These are phyloP conservation scores for Globisporangium parvum DNA, from an alignment of 352 stramenopile species.

Conservation along the genomic window DNA sequence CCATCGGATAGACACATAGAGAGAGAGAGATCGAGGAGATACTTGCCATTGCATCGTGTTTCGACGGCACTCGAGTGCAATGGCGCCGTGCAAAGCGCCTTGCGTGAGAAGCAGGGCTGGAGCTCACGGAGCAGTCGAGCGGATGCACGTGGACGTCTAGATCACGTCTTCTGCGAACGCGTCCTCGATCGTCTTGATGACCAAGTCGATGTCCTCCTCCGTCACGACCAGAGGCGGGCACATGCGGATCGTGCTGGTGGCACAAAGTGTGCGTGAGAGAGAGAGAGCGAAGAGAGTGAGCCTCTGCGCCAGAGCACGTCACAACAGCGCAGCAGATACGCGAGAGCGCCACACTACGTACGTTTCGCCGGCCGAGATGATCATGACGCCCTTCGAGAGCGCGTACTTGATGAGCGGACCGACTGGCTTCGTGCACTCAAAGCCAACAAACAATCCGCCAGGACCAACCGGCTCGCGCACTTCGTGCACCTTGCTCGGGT, in stretches of 20 bases:
- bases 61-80: too few species aligned
- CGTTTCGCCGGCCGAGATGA: conserved; percentile 83
- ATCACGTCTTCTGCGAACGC: conserved; percentile 50
- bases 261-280: not conserved
- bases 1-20: not conserved
- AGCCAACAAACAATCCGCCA: conserved; percentile 69
- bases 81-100: too few species aligned
- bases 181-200: conserved; percentile 65
- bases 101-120: not conserved
- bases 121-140: not conserved
- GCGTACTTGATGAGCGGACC: conserved; percentile 62
- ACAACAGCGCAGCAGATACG: conserved; percentile 9
- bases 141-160: conserved; percentile 15
- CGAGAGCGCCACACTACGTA: conserved; percentile 18
- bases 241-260: conserved; percentile 62
- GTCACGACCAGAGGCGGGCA: conserved; percentile 79
- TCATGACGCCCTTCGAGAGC: conserved; percentile 67
- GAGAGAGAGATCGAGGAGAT: not conserved
- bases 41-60: too few species aligned
- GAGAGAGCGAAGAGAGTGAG: too few species aligned
- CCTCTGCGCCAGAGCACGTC: too few species aligned
- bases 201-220: conserved; percentile 71
- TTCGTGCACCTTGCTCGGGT: conserved; percentile 64
- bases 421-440: conserved; percentile 68
- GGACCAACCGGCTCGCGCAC: conserved; percentile 59